A percentile compares a stretch with the other conserved stretches of the same genome.
Conservation (phyloP, 2,329 filamentous ascomycete genomes). For the Fusarium sp. region DNA sequence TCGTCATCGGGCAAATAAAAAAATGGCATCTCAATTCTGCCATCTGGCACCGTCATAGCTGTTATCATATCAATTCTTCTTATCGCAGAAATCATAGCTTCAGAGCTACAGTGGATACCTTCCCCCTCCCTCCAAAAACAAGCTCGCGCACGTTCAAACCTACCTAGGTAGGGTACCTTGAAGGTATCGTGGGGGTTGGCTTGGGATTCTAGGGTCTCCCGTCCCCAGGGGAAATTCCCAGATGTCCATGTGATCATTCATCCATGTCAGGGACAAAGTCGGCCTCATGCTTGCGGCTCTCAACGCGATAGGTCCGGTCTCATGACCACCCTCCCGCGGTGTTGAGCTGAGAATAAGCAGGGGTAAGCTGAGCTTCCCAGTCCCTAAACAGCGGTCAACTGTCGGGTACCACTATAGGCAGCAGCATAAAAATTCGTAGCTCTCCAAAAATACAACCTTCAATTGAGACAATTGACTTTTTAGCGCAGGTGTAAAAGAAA, state of each 20-base stretch:
- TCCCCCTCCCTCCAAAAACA: background rate
- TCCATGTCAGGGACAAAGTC: constrained; percentile 30
- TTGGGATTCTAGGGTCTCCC: background rate
- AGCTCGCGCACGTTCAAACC: constrained; percentile 11
- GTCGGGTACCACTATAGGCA: constrained; percentile 13
- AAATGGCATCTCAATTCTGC: background rate
- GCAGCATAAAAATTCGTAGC: constrained; percentile 3
- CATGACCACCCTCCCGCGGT: constrained; percentile 3
- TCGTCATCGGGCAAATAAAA: background rate
- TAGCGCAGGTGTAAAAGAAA: background rate
- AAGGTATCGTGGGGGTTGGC: constrained; percentile 29
- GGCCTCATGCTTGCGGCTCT: constrained; percentile 29
- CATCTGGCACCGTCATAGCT: constrained; percentile 3
- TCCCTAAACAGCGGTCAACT: constrained; percentile 30
- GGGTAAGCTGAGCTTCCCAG: constrained; percentile 24
- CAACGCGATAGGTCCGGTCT: constrained; percentile 24
- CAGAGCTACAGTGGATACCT: constrained; percentile 26
- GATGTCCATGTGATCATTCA: constrained; percentile 27
- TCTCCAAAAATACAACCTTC: background rate
- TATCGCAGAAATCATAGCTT: constrained; percentile 10
- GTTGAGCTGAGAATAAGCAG: constrained; percentile 29
- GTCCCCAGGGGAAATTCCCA: background rate
- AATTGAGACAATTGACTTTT: constrained; percentile 3
- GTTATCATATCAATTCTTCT: constrained; percentile 23
- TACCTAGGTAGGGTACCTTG: constrained; percentile 9